Base-by-base conservation (phyloP, 1,139 yeast genomes). In the Debaryomyces udenii region DNA sequence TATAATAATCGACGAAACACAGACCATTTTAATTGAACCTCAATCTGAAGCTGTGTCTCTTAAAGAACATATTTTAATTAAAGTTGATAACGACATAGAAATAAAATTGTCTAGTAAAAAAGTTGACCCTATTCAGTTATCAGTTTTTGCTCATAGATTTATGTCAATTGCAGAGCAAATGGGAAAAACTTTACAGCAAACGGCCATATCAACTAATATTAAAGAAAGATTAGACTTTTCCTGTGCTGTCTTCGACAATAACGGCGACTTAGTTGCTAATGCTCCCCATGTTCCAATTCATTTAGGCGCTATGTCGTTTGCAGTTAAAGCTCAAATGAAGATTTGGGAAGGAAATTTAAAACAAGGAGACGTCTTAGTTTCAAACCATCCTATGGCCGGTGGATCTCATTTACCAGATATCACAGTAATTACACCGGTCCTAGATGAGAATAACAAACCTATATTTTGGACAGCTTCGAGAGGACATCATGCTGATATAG, bases 251-350 rank as follows among this genome's bases (percentile, higher is more conserved):
- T 83, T 83, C 53, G 83, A 80, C 46, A 68, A 77, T 1, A 74
- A 76, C 27, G 89, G 89, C 6, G 82, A 81, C 28, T 64, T 83
- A 42, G 84, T 81, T 15, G 87, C 89, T 4, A 82, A 82, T 58
- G 89, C 89, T 0, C 88, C 88, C 1, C 86, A 83, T 56, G 81
- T 83, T 36, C 90, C 90, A 1, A 86, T 82, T 20, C 90, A 83
- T 54, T 60, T 83, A 43, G 89, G 89, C 2, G 82, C 88, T 3
- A 83, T 83, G 89, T 80, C 85, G 0, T 76, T 81, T 13, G 83
- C 85, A 17, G 81, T 82, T n/a, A 68, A 72, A 31, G 77, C 71
- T 16, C 86, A 81, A 56, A 72, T 74, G 17, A 63, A 74, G 28
- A 36, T 70, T 18, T 81, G 87, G 87, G 59, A 71, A 41, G 81